Evolutionary conservation across 2,329 filamentous ascomycete species (phyloP).

Genomic region (Blastomyces parvus): DNA sequence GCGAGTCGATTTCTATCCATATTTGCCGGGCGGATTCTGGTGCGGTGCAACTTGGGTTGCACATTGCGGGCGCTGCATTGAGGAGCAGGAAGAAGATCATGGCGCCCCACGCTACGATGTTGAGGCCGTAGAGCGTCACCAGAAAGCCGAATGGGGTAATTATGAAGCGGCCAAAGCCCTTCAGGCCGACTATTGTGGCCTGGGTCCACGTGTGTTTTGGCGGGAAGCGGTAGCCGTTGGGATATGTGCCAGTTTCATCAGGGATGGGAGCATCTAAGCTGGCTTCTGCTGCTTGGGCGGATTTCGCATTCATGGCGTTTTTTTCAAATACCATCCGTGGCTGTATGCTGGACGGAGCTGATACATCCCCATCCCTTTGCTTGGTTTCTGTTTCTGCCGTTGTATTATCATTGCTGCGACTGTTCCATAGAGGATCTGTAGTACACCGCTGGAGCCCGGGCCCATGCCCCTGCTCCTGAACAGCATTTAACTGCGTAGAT

Average conservation of each 20-base stretch:
- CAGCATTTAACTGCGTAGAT: background rate
- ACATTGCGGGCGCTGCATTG: constrained; percentile 52
- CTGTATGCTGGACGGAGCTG: background rate
- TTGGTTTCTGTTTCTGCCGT: background rate
- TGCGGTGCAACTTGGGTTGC: constrained; percentile 55
- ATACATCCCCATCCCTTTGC: background rate
- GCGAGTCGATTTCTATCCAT: constrained; percentile 79
- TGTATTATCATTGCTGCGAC: background rate
- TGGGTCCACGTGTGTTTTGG: constrained; percentile 28
- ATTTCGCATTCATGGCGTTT: background rate
- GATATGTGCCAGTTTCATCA: constrained; percentile 26
- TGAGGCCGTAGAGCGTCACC: constrained; percentile 68
- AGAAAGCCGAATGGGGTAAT: constrained; percentile 66
- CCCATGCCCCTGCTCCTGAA: background rate
- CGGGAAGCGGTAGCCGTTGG: constrained; percentile 29
- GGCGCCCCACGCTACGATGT: constrained; percentile 79
- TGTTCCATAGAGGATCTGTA: background rate
- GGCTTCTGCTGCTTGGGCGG: background rate
- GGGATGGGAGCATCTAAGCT: constrained; percentile 16
- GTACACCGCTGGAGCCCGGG: background rate
- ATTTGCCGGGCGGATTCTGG: constrained; percentile 66
- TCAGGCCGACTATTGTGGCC: constrained; percentile 23
- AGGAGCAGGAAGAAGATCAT: constrained; percentile 82
- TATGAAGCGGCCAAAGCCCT: constrained; percentile 47
- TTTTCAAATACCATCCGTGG: background rate